Base-by-base conservation (phyloP, 306 rosid species). In the Amphicarpaea edgeworthii region DNA sequence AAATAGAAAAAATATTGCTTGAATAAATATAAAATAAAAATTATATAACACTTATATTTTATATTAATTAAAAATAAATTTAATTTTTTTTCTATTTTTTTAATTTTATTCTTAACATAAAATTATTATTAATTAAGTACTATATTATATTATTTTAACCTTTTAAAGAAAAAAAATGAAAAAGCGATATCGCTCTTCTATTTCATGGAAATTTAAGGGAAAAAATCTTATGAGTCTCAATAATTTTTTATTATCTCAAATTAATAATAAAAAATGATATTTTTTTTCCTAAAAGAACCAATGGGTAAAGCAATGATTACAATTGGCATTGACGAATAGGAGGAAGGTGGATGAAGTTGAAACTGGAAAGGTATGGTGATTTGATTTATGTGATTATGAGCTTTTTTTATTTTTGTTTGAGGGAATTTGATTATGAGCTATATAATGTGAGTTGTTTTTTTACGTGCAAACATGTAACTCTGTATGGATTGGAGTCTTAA, bases 401-500 rank as follows among this genome's bases (percentile, higher is more conserved):
- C 23, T 55, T 1, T 55, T 24, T 3, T 24, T n/a, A n/a, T n/a
- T n/a, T n/a, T n/a, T n/a, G n/a, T 24, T 24, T 24, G 28, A 24
- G 2, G 2, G 3, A 24, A 6, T 12, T 45, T 45, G 61, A 20
- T 21, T 7, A 21, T 55, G 63, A 55, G 17, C 24, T 57, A 5
- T 57, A 14, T 6, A 24, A 23, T 24, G 38, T 24, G 62, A 55
- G 32, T 23, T 64, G 28, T 32, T 51, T 19, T 11, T 70, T 51
- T 70, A 53, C 76, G 76, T 70, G 63, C 76, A 53, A 54, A 54
- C 47, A 30, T 14, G 1, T 53, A 20, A 72, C 58, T 40, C 77
- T 58, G 12, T 17, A 1, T 6, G 49, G 63, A 51, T 74, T 62
- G 26, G 28, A 16, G 71, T 63, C 64, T 16, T 61, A 62, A 54